Evolutionary conservation across 192 early-diverging fungal genomes (phyloP), one percentile per base, ranked within the genome.

Genomic region (Pilaira anomala): DNA sequence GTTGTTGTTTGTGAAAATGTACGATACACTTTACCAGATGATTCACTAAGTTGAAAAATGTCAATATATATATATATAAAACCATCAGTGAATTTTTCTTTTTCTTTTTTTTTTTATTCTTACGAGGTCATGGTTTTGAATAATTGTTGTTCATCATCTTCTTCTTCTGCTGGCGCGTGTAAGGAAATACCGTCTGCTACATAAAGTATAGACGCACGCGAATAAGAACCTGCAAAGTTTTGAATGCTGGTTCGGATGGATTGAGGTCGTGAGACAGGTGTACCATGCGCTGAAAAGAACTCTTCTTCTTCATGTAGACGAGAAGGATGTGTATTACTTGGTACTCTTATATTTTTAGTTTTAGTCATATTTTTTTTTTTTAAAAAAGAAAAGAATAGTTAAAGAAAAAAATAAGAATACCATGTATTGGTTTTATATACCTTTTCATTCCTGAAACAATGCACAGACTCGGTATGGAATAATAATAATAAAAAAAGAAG

Each of bases 171-270:
- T 3, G 21, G 39, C 12, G 21, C 36, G 41, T 46, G 13, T 19
- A 58, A 33, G 60, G 63, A 42, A 3, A 72, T 21, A 30, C 50
- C 62, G 16, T 72, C 70, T 0, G 70, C 70, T 36, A 72, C 48
- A 48, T 66, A 72, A 9, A 61, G 55, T 2, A 59, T 45, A 41
- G 70, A 65, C 1, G 70, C 14, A 18, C 70, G 64, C 9, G 70
- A 58, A 42, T 72, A 72, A 42, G 70, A 65, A 7, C 64, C 63
- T 28, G 63, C 70, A 60, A 72, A 72, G 33, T 44, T 48, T 21
- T 36, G 33, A 12, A 72, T 8, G 0, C 52, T 33, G 8, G 29
- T 21, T 48, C 67, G 14, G 26, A 69, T 26, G 39, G 67, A 62
- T 16, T 55, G 59, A 24, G 66, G 42, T 29, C 3, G 16, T 21